Evolutionary conservation across 495 filamentous ascomycete genomes (phyloP).

Genomic region (Penicillium silybi): DNA sequence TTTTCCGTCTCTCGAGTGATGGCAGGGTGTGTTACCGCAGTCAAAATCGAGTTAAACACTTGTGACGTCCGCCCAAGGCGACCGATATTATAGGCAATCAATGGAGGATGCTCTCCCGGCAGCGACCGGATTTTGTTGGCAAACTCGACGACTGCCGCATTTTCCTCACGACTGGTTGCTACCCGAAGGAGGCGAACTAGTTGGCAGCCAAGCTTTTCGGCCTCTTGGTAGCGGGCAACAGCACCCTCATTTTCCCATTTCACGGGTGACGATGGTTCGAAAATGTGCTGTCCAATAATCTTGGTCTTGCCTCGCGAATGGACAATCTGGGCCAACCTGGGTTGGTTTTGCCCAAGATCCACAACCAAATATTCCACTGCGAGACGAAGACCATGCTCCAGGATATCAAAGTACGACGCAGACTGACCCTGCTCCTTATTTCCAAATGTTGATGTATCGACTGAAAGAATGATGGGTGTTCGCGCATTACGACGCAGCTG

Average conservation of each 20-base stretch:
- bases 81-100: conserved; percentile 73
- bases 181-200: conserved; percentile 64
- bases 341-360: conserved; percentile 53
- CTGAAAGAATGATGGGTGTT: conserved; percentile 65
- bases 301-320: conserved; percentile 62
- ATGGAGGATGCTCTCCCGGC: conserved; percentile 39
- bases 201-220: conserved; percentile 63
- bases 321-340: conserved; percentile 41
- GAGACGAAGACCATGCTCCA: conserved; percentile 66
- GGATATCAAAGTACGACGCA: conserved; percentile 41
- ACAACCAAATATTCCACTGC: conserved; percentile 71
- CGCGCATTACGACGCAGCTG: conserved; percentile 54
- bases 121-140: conserved; percentile 40
- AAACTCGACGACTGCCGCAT: conserved; percentile 54
- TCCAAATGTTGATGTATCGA: conserved; percentile 50
- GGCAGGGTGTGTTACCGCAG: conserved; percentile 63
- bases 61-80: conserved; percentile 62
- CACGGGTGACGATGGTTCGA: conserved; percentile 46
- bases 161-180: conserved; percentile 55
- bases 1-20: conserved; percentile 38
- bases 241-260: conserved; percentile 61
- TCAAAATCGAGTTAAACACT: conserved; percentile 64
- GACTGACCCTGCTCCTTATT: conserved; percentile 19
- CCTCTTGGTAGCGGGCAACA: conserved; percentile 52
- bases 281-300: conserved; percentile 65